Conservation (phyloP, 169 alveolate species). For the Babesia divergens region DNA sequence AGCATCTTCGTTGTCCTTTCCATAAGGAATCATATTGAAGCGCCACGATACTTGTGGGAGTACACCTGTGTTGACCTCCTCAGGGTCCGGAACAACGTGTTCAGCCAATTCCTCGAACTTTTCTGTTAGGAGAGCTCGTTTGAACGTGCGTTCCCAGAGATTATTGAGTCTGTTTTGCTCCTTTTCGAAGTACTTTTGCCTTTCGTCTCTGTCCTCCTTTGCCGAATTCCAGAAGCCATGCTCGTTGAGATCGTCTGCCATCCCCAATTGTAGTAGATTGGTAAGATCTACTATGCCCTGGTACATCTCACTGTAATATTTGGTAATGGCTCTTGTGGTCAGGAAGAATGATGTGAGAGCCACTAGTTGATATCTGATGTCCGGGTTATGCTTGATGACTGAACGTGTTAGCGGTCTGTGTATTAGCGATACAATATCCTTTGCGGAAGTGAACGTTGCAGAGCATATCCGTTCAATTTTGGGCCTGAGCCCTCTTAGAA, state of each 20-base stretch:
- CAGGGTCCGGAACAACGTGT: constrained; percentile 44
- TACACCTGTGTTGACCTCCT: constrained; percentile 65
- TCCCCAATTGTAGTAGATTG: constrained; percentile 68
- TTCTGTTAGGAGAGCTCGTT: constrained; percentile 68
- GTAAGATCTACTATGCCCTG: constrained; percentile 77
- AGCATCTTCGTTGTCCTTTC: constrained; percentile 79
- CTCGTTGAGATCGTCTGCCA: constrained; percentile 78
- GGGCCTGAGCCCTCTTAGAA: constrained; percentile 74
- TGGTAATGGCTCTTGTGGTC: constrained; percentile 78
- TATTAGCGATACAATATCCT: constrained; percentile 9
- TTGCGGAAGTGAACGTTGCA: constrained; percentile 41
- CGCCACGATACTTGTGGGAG: constrained; percentile 64
- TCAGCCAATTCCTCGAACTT: constrained; percentile 69
- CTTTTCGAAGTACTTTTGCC: constrained; percentile 66
- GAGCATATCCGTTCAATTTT: constrained; percentile 28
- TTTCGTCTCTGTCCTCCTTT: constrained; percentile 67
- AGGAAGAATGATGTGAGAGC: constrained; percentile 79
- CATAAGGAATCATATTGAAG: constrained; percentile 82
- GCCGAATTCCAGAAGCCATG: constrained; percentile 80
- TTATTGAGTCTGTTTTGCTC: constrained; percentile 71
- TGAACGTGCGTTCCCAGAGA: constrained; percentile 72
- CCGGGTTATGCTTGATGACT: constrained; percentile 81
- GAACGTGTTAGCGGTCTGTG: constrained; percentile 66
- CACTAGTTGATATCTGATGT: constrained; percentile 80
- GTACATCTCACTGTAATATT: constrained; percentile 68